Evolutionary conservation across 108 stramenopile genomes (phyloP), one percentile per base, ranked within the genome.

Genomic region (Fragilariopsis cylindrus): DNA sequence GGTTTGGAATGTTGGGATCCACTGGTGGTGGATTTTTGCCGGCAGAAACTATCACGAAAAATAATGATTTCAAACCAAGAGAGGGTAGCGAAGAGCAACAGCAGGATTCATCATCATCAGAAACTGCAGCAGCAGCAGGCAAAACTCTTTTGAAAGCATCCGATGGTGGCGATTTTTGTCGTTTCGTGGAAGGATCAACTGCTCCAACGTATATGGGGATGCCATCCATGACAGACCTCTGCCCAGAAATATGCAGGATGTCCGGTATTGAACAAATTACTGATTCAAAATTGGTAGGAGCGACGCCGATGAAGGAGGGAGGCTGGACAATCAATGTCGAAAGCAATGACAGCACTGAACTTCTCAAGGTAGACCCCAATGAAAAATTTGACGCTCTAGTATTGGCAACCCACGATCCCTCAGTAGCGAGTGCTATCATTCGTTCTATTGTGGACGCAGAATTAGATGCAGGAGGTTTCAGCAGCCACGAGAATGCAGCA

Each of bases 1-100:
- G 63, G 56, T 81, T 81, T 60, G 80, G 80, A 13, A 40, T 81
- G 58, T 65, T 81, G 74, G 80, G 80, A 47, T 57, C 30, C 54
- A 15, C 5, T 44, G 63, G 75, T 13, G 80, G 80, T 48, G 75
- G 70, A 44, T 81, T 76, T 50, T 47, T 81, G 15, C 75, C 66
- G 18, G 48, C 48, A 12, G 13, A 13, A 12, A 64, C 57, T 56
- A 71, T 81, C 15, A 45, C 53, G 15, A 40, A 41, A 45, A 45
- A 45, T 8, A 69, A 52, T 48, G 49, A 21, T 1, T 13, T 48
- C 49, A 47, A 58, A 48, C 19, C 50, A 16, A 62, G 41, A 46
- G 60, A 57, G 9, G 60, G 9, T 12, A 19, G 41, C 44, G 13
- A 21, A 45, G 72, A 65, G 49, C 21, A 41, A n/a, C 13, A 46